Evolutionary conservation across 2,329 filamentous ascomycete species (phyloP), one percentile per base, ranked within the genome.

Genomic region (Pseudocercospora eumusae): DNA sequence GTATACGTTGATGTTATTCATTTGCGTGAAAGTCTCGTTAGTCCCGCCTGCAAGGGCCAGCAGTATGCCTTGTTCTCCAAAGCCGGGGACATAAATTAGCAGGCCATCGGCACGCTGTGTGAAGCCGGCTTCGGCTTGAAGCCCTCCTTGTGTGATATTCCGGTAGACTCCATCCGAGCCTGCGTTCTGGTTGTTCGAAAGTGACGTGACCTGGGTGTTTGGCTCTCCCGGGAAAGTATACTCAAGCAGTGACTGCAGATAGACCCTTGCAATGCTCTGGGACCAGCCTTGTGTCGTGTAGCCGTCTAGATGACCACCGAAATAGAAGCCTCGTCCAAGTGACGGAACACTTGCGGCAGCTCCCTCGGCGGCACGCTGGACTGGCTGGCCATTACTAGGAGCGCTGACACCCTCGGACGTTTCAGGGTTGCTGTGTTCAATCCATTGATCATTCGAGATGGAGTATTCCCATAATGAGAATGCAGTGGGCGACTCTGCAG

Each of bases 11-110:
- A 93, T 87, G 15, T 84, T 82, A 54, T 87, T 92, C 57, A 58
- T 52, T 73, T 80, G 77, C 69, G 88, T 86, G 69, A 91, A 92
- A 21, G 86, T 84, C 25, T 80, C 77, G 70, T 85, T 82, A 77
- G 86, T 84, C 2, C 91, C 91, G 11, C 92, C 92, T 6, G 90
- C 91, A 0, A 96, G 78, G 2, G 89, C 89, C 0, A 96, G 82
- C 8, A 96, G 79, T 49, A 95, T 87, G 0, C 92, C 92, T 68
- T 92, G 80, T 15, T 83, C 78, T 2, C 91, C 90, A 49, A 92
- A 90, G 0, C 89, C 89, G 1, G 92, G 92, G 0, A 96, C 82
- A 70, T 89, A 92, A 0, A 91, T 82, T 56, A 93, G 77, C 1
- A 87, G 81, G 9, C 89, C 89, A 74, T 93, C 90, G 1, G 90